phyloP scores from a whole-genome alignment of 2,329 filamentous ascomycete species.

The Nigrospora osmanthi region DNA sequence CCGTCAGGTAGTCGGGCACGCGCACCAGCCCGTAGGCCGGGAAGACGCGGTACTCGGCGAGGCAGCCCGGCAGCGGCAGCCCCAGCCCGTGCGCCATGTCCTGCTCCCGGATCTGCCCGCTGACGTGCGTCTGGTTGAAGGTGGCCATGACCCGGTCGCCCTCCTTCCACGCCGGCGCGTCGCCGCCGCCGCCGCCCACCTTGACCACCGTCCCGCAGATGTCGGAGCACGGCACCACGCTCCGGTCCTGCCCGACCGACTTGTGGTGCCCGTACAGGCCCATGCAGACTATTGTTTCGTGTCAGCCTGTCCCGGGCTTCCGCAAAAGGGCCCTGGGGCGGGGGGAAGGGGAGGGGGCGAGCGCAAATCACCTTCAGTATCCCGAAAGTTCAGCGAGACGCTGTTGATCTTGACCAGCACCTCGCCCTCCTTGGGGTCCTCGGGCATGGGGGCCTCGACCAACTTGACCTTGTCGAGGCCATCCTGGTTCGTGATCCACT shows the following conservation, averaged over 20 bases:
- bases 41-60: conserved; percentile 54
- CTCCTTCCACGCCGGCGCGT: conserved; percentile 32
- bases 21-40: conserved; percentile 45
- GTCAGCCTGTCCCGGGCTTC: too few species aligned
- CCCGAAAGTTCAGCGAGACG: conserved; percentile 42
- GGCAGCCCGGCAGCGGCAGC: conserved; percentile 47
- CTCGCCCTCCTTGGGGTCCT: conserved; percentile 37
- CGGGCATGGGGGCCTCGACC: conserved; percentile 34
- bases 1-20: conserved; percentile 46
- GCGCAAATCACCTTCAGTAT: conserved; percentile 34
- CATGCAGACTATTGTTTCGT: conserved; percentile 42
- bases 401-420: conserved; percentile 38
- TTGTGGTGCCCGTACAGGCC: conserved; percentile 62
- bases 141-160: conserved; percentile 62
- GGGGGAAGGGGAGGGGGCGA: too few species aligned
- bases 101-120: conserved; percentile 48
- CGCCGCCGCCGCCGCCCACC: conserved; percentile 12
- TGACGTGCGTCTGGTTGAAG: conserved; percentile 50
- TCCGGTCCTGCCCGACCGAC: conserved; percentile 29
- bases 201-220: conserved; percentile 57
- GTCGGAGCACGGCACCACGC: conserved; percentile 60
- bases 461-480: conserved; percentile 46
- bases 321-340: too few species aligned
- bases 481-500: conserved; percentile 48
- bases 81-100: conserved; percentile 53